Base-by-base conservation (phyloP, 768 basidiomycete species). In the Polyporus arcularius region DNA sequence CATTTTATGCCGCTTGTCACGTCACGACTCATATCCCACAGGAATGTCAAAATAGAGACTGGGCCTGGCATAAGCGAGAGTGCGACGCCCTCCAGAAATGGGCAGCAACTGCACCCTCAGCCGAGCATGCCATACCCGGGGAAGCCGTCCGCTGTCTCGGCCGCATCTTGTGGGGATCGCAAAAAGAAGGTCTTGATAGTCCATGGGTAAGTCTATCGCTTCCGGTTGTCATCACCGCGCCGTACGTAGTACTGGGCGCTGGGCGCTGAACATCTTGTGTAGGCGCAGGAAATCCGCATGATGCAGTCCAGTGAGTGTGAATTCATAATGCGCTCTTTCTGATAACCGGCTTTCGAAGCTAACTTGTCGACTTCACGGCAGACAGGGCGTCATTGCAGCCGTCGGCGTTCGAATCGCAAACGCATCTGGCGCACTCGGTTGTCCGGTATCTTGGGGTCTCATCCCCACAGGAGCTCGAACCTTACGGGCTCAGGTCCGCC, bases 121-220 rank as follows among this genome's bases (percentile, higher is more conserved):
- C 72, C 12, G 78, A 80, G 10, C 62, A 79, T 4, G 61, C 80
- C 4, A 67, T 88, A 16, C 92, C 94, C 0, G 86, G 81, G 35
- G 94, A 96, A 59, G 90, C 89, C 1, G 80, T 96, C 10, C 76
- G 96, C 53, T 89, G 87, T 63, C 74, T 98, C 14, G 93, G 84
- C 0, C 82, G 94, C 43, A 79, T 96, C 16, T 67, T 94, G 31
- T 92, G 89, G 88, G 76, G 68, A 30, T 82, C 79, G 55, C 80
- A 82, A 70, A 84, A 82, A 61, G 75, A 81, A 40, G 86, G 88
- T 3, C 69, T 72, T 11, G 73, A 75, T 15, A 85, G 82, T 65
- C 65, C 66, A 48, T 89, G 87, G 88, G 90, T 90, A 65, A 9
- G 82, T 74, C 11, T 53, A 12, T 31, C 42, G 38, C 40, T 21